Conservation (phyloP, 345 rosid genomes). For the Raphanus raphanistrum region DNA sequence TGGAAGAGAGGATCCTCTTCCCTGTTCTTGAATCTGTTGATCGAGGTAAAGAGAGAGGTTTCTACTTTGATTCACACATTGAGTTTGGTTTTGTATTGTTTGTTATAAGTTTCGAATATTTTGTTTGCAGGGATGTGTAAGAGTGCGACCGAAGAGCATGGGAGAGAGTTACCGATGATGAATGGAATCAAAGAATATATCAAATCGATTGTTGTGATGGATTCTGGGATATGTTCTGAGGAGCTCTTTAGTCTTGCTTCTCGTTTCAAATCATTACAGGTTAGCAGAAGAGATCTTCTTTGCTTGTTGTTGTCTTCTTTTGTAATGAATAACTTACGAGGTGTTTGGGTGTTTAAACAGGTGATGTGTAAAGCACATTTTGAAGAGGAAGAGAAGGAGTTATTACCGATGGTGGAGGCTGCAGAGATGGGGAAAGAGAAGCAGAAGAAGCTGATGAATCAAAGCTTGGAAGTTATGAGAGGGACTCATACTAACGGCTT, state of each 20-base stretch:
- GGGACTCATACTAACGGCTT: constrained; percentile 55
- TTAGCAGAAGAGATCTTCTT: neutral
- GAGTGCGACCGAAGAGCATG: constrained; percentile 64
- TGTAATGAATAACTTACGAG: neutral
- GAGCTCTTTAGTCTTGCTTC: constrained; percentile 50
- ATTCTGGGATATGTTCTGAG: constrained; percentile 51
- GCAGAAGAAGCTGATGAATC: constrained; percentile 43
- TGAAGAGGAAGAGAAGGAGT: constrained; percentile 60
- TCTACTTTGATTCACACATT: neutral
- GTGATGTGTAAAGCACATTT: constrained; percentile 58
- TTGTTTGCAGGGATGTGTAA: constrained; percentile 54
- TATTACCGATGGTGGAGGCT: constrained; percentile 66
- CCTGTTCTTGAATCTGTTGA: constrained; percentile 66
- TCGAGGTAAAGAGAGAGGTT: constrained; percentile 43
- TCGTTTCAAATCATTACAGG: constrained; percentile 62
- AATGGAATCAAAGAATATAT: constrained; percentile 75
- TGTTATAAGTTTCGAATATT: neutral
- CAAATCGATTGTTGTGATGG: constrained; percentile 60
- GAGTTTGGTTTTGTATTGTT: neutral
- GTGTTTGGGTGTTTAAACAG: constrained; percentile 33
- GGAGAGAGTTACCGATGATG: constrained; percentile 68
- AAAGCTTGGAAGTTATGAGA: constrained; percentile 57
- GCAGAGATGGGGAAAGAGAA: constrained; percentile 60
- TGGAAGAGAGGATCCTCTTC: constrained; percentile 74
- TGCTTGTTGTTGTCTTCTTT: neutral